Conservation (phyloP, 2,329 filamentous ascomycete genomes). For the Botrytis aclada region DNA sequence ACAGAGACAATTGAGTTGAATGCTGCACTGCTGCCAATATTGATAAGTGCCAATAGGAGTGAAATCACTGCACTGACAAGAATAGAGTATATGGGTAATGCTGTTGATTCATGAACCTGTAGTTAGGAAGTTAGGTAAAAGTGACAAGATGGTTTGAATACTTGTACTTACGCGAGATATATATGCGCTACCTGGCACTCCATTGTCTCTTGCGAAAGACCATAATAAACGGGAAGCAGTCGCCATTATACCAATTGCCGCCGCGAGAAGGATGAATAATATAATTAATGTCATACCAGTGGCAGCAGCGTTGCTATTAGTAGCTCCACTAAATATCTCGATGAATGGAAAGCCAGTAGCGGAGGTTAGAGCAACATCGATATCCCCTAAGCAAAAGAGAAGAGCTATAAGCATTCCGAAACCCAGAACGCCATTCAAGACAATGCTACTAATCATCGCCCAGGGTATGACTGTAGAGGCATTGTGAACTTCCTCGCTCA, state of each 20-base stretch:
- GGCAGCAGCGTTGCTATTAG: slow-evolving; percentile 44
- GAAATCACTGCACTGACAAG: slow-evolving; percentile 37
- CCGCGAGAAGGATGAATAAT: slow-evolving; percentile 40
- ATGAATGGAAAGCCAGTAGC: slow-evolving; percentile 46
- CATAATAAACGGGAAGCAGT: slow-evolving; percentile 41
- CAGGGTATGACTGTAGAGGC: slow-evolving; percentile 18
- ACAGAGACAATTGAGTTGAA: slow-evolving; percentile 48
- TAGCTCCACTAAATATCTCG: slow-evolving; percentile 51
- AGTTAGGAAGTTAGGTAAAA: slow-evolving; percentile 4
- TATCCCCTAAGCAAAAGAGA: slow-evolving; percentile 38
- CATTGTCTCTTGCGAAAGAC: slow-evolving; percentile 46
- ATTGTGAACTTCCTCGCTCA: slow-evolving; percentile 22
- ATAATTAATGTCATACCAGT: slow-evolving; percentile 48
- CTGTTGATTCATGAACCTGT: slow-evolving; percentile 28
- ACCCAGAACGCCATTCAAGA: slow-evolving; percentile 47
- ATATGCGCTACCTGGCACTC: slow-evolving; percentile 42
- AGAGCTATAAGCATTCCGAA: slow-evolving; percentile 41
- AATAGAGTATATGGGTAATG: slow-evolving; percentile 29
- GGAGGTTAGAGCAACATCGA: slow-evolving; percentile 40
- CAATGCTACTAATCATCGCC: slow-evolving; percentile 44
- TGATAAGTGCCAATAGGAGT: slow-evolving; percentile 41
- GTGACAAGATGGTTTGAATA: background rate
- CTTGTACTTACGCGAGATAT: slow-evolving; percentile 37
- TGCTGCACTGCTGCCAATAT: slow-evolving; percentile 42
- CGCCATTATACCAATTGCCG: slow-evolving; percentile 39